Evolutionary conservation across 805 yeast species (phyloP).

Genomic region (Kuraishia borneana): DNA sequence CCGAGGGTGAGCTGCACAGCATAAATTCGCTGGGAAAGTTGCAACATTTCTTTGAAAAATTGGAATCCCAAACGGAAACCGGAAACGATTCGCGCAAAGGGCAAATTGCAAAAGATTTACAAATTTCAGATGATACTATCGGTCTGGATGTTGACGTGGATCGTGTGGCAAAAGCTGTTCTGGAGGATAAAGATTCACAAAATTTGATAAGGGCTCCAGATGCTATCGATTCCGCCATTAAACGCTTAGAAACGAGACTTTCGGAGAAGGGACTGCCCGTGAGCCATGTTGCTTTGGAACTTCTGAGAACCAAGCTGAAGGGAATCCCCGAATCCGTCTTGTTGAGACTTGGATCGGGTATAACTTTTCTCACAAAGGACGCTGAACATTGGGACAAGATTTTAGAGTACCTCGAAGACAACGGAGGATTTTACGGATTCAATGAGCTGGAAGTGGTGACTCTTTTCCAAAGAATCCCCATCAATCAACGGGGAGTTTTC

Average conservation of each 20-base stretch:
- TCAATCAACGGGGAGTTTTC: slow-evolving; percentile 18
- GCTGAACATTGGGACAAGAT: not conserved
- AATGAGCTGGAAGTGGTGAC: slow-evolving; percentile 20
- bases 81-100: slow-evolving; percentile 10
- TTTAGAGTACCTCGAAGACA: slow-evolving; percentile 9
- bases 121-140: not conserved
- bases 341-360: not conserved
- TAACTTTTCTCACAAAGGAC: not conserved
- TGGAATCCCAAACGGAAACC: not conserved
- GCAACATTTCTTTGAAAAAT: not conserved
- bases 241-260: not conserved
- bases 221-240: not conserved
- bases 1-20: not conserved
- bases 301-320: not conserved
- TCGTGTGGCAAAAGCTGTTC: not conserved
- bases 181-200: not conserved
- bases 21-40: not conserved
- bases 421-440: slow-evolving; percentile 23
- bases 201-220: too few species aligned
- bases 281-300: not conserved
- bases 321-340: not conserved
- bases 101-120: not conserved
- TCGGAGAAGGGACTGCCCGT: not conserved
- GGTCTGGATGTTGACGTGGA: not conserved
- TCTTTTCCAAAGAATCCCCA: slow-evolving; percentile 31